Percentiles rank a stretch among this genome's conserved stretches.
These are phyloP conservation scores for Diaporthe batatas DNA, from an alignment of 2,329 filamentous ascomycete genomes.

Conservation along the genomic window DNA sequence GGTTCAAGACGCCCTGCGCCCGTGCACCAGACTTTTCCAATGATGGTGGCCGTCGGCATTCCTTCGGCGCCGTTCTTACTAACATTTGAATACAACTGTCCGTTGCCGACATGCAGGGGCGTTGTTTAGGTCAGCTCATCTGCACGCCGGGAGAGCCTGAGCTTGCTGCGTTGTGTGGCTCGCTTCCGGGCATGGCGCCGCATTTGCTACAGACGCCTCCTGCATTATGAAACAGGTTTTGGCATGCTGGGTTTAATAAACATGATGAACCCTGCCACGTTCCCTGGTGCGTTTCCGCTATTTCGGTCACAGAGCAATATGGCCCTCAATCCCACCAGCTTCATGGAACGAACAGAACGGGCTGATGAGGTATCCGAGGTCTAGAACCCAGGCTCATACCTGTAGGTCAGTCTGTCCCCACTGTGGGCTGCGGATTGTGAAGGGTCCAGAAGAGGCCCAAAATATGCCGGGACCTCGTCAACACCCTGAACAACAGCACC, in stretches of 20 bases:
- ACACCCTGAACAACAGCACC: constrained; percentile 1
- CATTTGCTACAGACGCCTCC: constrained; percentile 1
- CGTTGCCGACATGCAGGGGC: constrained; percentile 30
- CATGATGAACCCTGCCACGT: neutral
- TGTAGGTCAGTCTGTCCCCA: neutral
- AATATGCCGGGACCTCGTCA: constrained; percentile 13
- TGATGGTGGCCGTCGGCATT: constrained; percentile 4
- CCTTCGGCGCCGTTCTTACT: constrained; percentile 17
- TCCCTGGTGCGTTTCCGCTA: neutral
- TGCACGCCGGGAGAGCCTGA: constrained; percentile 4
- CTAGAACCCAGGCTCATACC: neutral
- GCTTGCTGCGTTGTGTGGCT: constrained; percentile 16
- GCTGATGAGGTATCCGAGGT: neutral
- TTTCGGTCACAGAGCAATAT: neutral
- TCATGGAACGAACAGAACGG: neutral
- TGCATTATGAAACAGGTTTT: constrained; percentile 6
- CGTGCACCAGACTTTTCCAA: neutral
- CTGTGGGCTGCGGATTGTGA: neutral
- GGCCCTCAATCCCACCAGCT: neutral
- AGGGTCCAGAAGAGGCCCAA: constrained; percentile 12
- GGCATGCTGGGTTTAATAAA: constrained; percentile 3
- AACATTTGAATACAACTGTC: neutral
- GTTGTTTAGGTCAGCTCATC: constrained; percentile 10
- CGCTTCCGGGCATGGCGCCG: constrained; percentile 22
- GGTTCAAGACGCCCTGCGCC: constrained; percentile 1